A percentile compares a stretch with the other conserved stretches of the same genome.
These are phyloP conservation scores for Eucommia ulmoides DNA, from an alignment of 257 asterid genomes.

Conservation along the genomic window DNA sequence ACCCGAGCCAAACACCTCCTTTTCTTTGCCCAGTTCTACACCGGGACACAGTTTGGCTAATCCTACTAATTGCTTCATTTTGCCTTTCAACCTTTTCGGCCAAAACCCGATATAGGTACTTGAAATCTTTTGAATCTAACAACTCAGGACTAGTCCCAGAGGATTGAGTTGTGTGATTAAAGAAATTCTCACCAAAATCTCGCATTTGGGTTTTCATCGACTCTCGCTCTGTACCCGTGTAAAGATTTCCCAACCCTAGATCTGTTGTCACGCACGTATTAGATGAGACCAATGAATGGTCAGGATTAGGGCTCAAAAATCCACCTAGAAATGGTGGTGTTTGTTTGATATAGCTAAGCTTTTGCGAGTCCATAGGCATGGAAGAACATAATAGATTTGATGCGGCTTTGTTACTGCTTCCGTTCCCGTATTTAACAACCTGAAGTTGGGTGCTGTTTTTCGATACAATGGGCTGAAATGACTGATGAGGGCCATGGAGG, in stretches of 20 bases:
- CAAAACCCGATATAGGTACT: conserved; percentile 42
- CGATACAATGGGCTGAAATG: too few species aligned
- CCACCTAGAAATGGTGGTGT: too few species aligned
- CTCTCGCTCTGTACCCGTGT: conserved; percentile 20
- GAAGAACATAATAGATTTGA: conserved; percentile 18
- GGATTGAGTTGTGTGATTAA: conserved; percentile 22
- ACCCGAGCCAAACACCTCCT: conserved; percentile 73
- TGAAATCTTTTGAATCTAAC: conserved; percentile 29
- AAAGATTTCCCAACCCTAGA: conserved; percentile 66
- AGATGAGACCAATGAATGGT: conserved; percentile 18
- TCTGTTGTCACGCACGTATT: conserved; percentile 49
- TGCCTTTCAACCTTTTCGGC: conserved; percentile 71
- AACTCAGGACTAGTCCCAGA: conserved; percentile 24
- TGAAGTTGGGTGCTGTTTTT: too few species aligned
- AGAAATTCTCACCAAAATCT: conserved; percentile 27
- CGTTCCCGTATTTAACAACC: conserved; percentile 16
- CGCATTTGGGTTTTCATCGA: conserved; percentile 20
- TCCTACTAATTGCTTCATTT: conserved; percentile 49
- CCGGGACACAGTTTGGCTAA: conserved; percentile 38
- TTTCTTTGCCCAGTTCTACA: conserved; percentile 40
- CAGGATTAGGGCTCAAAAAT: conserved; percentile 14
- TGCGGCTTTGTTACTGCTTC: conserved; percentile 17
- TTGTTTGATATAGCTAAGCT: too few species aligned
- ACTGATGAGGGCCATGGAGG: conserved; percentile 49
- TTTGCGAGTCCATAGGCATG: conserved; percentile 21